phyloP scores from a whole-genome alignment of 345 rosid species.

The Balakata baccata region DNA sequence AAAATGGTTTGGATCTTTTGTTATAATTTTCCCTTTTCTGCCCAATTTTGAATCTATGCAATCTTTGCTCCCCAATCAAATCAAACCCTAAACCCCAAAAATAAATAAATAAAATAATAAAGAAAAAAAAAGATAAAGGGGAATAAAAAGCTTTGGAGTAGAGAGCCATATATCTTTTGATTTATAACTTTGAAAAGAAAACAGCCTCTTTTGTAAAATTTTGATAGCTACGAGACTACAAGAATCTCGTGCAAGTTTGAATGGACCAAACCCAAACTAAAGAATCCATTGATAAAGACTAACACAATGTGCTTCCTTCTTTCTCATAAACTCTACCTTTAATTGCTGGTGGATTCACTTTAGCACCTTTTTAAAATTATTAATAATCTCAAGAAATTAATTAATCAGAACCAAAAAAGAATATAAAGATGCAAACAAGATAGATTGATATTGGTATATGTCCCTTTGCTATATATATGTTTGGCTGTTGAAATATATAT shows the following conservation, averaged over 20 bases:
- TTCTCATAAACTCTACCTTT: constrained; percentile 20
- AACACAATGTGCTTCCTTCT: constrained; percentile 36
- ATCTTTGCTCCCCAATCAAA: constrained; percentile 11
- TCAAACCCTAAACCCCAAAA: background rate
- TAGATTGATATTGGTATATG: constrained; percentile 3
- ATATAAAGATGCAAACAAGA: background rate
- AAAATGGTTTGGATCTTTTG: background rate
- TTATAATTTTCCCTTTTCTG: constrained; percentile 4
- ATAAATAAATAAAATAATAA: background rate
- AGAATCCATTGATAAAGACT: constrained; percentile 41
- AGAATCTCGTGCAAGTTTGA: constrained; percentile 44
- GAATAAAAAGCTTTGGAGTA: constrained; percentile 1
- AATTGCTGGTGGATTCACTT: constrained; percentile 45
- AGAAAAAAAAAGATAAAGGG: constrained; percentile 14
- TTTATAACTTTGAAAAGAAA: constrained; percentile 18
- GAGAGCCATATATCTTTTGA: background rate
- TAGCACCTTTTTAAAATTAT: constrained; percentile 9
- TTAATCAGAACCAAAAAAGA: background rate
- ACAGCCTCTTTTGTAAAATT: constrained; percentile 11
- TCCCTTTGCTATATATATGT: constrained; percentile 5
- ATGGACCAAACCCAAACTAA: constrained; percentile 36
- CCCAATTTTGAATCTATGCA: constrained; percentile 14
- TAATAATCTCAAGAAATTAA: background rate
- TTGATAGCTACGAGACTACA: constrained; percentile 24
- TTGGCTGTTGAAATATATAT: constrained; percentile 11